Evolutionary conservation across 371 early-diverging fungal species (phyloP), one percentile per base, ranked within the genome.

Genomic region (Rhizopus sp.): DNA sequence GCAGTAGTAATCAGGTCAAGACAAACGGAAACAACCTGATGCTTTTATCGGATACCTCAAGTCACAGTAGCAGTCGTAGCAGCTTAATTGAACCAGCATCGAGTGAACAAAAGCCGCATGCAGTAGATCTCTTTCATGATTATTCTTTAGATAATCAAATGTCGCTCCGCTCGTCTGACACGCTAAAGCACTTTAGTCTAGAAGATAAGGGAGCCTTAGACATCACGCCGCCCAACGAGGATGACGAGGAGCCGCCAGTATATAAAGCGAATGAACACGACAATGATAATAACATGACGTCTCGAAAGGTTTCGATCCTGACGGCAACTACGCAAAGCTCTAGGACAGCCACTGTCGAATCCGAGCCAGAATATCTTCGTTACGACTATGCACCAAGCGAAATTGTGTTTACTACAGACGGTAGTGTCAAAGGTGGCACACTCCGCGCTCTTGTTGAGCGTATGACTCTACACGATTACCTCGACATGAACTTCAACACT

Each of bases 341-440:
- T 10, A 7, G 13, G 6, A 53, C n/a, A 55, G 65, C 58, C 15
- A 55, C n/a, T 39, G 53, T 9, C 0, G 33, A 40, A 13, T 42
- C 33, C 31, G 61, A 69, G 23, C 68, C 68, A 7, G 63, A 62
- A 39, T 75, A 44, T 57, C 57, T 80, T 10, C 53, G 62, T 29
- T 71, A 72, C 29, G 73, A 77, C 30, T 77, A 80, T 53, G 58
- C 55, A 30, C 59, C 84, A 1, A 63, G 50, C 23, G 95, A 93
- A 10, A 83, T 96, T 50, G 74, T 90, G 3, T 87, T 93, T 73
- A 88, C 89, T 61, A 84, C 85, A 74, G 95, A 94, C 54, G 91
- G 90, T 3, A 77, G 79, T 57, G 92, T 97, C 54, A 91, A 88
- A 61, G 94, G 93, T 45, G 96, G 95, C n/a, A 95, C 94, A 5